Percentiles rank a stretch among this genome's conserved stretches.
Conservation (phyloP, 2,329 filamentous ascomycete species). For the Penicillium sp. region DNA sequence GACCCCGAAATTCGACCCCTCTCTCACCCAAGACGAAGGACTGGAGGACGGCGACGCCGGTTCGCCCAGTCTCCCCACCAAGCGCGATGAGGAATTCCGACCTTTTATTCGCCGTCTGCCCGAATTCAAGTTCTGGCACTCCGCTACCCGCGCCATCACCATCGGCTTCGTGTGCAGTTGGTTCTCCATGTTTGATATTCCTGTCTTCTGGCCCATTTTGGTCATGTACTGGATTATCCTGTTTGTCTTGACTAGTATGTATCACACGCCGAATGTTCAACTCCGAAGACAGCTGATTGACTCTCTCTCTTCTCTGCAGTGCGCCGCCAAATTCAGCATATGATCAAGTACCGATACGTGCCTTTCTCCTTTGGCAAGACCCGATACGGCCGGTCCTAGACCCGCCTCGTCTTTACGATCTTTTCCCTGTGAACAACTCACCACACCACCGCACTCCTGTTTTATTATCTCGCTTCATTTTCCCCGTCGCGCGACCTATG, state of each 20-base stretch:
- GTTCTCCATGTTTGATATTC: slow-evolving; percentile 91
- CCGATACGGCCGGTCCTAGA: slow-evolving; percentile 53
- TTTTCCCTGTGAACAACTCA: no score
- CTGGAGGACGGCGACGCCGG: slow-evolving; percentile 84
- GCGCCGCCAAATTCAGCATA: slow-evolving; percentile 99
- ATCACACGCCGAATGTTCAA: slow-evolving; percentile 1
- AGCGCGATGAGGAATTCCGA: slow-evolving; percentile 94
- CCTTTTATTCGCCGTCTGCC: slow-evolving; percentile 93
- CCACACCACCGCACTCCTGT: background rate
- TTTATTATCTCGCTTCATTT: slow-evolving; percentile 3
- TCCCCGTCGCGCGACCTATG: background rate
- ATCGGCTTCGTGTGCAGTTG: slow-evolving; percentile 85
- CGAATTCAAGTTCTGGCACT: slow-evolving; percentile 99
- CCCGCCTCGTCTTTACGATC: background rate
- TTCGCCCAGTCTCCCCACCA: slow-evolving; percentile 69
- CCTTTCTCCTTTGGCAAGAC: slow-evolving; percentile 90
- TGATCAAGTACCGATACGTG: slow-evolving; percentile 99
- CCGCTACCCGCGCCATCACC: slow-evolving; percentile 76
- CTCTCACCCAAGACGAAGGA: slow-evolving; percentile 87
- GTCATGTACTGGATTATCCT: slow-evolving; percentile 99
- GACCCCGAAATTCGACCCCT: slow-evolving; percentile 97
- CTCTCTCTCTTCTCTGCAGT: slow-evolving; percentile 49
- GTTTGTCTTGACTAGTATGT: slow-evolving; percentile 88
- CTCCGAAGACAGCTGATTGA: slow-evolving; percentile 4
- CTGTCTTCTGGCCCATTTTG: slow-evolving; percentile 97